phyloP scores from a whole-genome alignment of 2,329 filamentous ascomycete species.

The Epichloe glyceriae region DNA sequence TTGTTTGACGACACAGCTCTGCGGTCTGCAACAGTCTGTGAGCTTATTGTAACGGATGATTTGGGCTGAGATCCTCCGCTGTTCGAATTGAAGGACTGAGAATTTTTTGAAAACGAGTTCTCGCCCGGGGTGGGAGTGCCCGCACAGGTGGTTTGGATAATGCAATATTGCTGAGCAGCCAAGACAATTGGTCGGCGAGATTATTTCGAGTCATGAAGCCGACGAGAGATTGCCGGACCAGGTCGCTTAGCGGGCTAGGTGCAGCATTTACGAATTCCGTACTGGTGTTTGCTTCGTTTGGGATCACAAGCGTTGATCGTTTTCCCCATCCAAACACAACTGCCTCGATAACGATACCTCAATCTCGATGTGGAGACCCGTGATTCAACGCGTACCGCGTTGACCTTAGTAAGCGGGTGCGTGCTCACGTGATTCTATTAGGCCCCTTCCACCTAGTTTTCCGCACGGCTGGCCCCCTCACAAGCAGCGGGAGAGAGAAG shows the following conservation, averaged over 20 bases:
- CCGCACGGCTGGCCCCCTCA: neutral
- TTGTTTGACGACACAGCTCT: constrained; percentile 3
- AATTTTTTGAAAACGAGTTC: constrained; percentile 11
- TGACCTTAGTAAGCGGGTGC: constrained; percentile 19
- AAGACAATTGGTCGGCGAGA: constrained; percentile 42
- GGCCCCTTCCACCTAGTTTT: neutral
- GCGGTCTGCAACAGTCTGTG: neutral
- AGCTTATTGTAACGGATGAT: neutral
- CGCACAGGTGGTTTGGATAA: constrained; percentile 27
- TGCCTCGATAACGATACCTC: neutral
- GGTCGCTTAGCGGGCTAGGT: neutral
- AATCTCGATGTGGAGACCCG: neutral
- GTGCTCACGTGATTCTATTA: constrained; percentile 9
- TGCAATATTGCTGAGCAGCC: constrained; percentile 38
- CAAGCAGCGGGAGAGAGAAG: neutral
- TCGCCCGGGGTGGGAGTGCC: constrained; percentile 22
- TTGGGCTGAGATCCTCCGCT: neutral
- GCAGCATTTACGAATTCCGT: constrained; percentile 2
- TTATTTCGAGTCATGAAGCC: constrained; percentile 52
- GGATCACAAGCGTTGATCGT: neutral
- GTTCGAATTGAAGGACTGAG: constrained; percentile 14
- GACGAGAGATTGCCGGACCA: constrained; percentile 9
- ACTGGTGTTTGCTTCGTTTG: neutral
- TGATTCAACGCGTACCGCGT: constrained; percentile 19
- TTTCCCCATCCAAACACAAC: neutral